phyloP scores from a whole-genome alignment of 257 asterid genomes.

The Ophiorrhiza pumila region DNA sequence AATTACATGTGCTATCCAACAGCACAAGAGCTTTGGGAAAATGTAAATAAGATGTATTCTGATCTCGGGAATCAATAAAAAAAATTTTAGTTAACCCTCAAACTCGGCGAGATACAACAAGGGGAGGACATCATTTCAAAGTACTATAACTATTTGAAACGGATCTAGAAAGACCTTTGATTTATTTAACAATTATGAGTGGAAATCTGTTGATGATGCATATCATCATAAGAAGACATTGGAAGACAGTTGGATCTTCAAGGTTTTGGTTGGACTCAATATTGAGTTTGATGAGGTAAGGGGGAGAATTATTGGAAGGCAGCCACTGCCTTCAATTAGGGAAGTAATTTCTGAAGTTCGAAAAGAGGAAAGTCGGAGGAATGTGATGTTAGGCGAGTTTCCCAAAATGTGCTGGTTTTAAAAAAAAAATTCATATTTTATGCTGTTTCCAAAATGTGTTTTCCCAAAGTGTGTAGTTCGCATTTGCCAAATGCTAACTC shows the following conservation, averaged over 20 bases:
- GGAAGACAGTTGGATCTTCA: background rate
- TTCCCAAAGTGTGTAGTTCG: too few relatives aligned
- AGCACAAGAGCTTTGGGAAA: background rate
- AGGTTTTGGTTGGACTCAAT: background rate
- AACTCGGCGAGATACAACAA: background rate
- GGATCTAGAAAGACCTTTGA: background rate
- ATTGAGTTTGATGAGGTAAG: background rate
- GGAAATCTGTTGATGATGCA: background rate
- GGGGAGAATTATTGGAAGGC: slow-evolving; percentile 12
- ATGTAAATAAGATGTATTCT: background rate
- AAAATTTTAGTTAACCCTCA: background rate
- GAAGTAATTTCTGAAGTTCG: slow-evolving; percentile 13
- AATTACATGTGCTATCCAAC: slow-evolving; percentile 3
- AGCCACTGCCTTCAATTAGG: background rate
- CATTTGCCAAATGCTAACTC: too few relatives aligned
- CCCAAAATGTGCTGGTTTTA: too few relatives aligned
- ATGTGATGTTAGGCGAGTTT: too few relatives aligned
- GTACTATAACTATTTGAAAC: background rate
- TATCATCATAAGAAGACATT: background rate
- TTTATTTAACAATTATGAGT: background rate
- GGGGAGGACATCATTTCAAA: background rate
- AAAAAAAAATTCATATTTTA: too few relatives aligned
- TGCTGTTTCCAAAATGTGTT: too few relatives aligned
- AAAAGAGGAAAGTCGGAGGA: too few relatives aligned
- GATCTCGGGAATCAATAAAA: too few relatives aligned